Evolutionary conservation across 148 eudicot species (phyloP), one percentile per base, ranked within the genome.

Genomic region (Polygonum maritimum): DNA sequence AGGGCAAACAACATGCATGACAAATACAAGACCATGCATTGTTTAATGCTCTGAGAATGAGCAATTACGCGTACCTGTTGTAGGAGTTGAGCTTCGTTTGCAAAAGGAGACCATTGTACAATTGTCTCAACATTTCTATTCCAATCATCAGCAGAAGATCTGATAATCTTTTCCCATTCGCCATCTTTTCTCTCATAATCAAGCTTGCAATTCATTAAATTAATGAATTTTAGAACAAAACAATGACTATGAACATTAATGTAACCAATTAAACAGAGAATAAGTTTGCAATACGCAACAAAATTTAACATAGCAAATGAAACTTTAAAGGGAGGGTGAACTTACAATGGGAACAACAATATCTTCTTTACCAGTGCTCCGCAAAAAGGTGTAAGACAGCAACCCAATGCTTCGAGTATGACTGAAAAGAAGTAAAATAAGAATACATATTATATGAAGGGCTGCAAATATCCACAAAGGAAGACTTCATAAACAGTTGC

Each of bases 261-360:
- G 38, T 31, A 31, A 67, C 38, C 38, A 67, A 44, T 7, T 44
- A 44, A 44, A 4, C 21, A 14, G 0, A 26, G 31, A 26, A 62
- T 8, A 14, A 67, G 3, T 11, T 14, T 67, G 21, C 45, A 67
- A 67, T 36, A 67, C 7, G 39, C 18, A 36, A 15, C 44, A 35
- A 38, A 35, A 35, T 67, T 36, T 3, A 38, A 36, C 44, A 67
- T 18, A 36, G 16, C 71, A 67, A 67, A 67, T 33, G 19, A 14
- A 67, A 67, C 45, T 16, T 35, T 36, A 67, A 67, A 14, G 45
- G 71, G 38, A 16, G 71, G 1, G 45, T 67, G 49, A 75, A 79
- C 52, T 85, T 87, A 94, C 98, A 90, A 91, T 95, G 78, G 99
- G 99, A 82, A 95, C 99, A 9, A 95, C 94, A 63, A 92, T 95